Conservation (phyloP, 352 stramenopile species). For the Phytophthora boehmeriae region DNA sequence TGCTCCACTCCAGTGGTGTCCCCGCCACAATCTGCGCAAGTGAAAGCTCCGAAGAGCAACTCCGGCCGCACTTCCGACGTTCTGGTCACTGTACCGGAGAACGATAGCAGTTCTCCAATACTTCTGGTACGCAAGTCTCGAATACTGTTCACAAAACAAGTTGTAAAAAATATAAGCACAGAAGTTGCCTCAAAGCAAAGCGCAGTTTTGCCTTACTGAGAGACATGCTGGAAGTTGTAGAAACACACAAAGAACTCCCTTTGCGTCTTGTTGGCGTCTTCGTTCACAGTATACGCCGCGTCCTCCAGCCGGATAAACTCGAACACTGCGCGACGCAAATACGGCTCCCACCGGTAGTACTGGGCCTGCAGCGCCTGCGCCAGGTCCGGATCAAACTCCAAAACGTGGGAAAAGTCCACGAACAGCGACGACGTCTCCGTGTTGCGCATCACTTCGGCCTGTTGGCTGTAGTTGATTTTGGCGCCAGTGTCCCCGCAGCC, state of each 20-base stretch:
- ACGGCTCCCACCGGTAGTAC: constrained; percentile 88
- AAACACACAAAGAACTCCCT: constrained; percentile 90
- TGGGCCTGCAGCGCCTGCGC: constrained; percentile 84
- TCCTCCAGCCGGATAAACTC: constrained; percentile 84
- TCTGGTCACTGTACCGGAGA: constrained; percentile 97
- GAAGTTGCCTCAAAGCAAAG: too few species aligned
- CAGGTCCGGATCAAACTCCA: constrained; percentile 84
- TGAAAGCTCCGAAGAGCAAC: constrained; percentile 95
- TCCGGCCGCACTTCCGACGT: constrained; percentile 98
- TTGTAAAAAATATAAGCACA: constrained; percentile 3
- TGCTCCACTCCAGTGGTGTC: constrained; percentile 94
- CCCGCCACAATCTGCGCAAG: constrained; percentile 94
- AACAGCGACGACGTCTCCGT: constrained; percentile 89
- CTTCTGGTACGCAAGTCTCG: constrained; percentile 91
- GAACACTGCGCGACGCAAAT: constrained; percentile 72
- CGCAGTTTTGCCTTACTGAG: constrained; percentile 59
- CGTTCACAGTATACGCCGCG: constrained; percentile 75
- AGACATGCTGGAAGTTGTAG: constrained; percentile 90
- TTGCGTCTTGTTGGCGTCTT: constrained; percentile 81
- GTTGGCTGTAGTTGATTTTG: constrained; percentile 83
- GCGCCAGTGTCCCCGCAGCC: constrained; percentile 7
- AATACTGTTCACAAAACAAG: constrained; percentile 59
- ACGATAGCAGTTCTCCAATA: constrained; percentile 93
- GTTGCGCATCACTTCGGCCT: constrained; percentile 87
- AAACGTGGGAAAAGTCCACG: constrained; percentile 85